Evolutionary conservation across 192 early-diverging fungal genomes (phyloP), one percentile per base, ranked within the genome.

Genomic region (Dissophora ornata): DNA sequence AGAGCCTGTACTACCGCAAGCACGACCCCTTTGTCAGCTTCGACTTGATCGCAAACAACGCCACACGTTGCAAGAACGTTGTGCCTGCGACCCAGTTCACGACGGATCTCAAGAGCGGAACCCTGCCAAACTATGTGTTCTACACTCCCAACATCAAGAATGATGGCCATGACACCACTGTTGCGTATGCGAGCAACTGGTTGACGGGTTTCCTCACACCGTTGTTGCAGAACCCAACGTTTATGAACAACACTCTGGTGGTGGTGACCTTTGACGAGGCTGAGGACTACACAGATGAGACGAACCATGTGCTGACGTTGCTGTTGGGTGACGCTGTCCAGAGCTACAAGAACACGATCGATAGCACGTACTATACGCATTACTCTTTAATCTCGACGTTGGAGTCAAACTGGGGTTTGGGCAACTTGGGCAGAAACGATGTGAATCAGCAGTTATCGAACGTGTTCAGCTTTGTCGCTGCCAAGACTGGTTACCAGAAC

Each of bases 21-120:
- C 92, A 93, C 79, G 90, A 90, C 68, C 92, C 92, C 10, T 91
- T 93, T 67, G 83, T 90, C 41, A 82, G 79, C 26, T 86, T 87
- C 61, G 81, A 62, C 47, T 73, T 69, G 40, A 88, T 93, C 54
- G 45, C 61, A 21, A 67, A 30, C 36, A 86, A 90, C 74, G n/a
- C 84, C 10, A 62, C 84, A 25, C 79, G 87, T 16, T 90, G 90
- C 69, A 82, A 83, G 46, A 57, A 88, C 5, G 85, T 92, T 50
- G 90, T 92, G 12, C 71, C 70, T 48, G 60, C 80, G 13, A 64
- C 70, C 28, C 83, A 92, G 69, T 60, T 93, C 29, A 69, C 73
- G 28, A 71, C 47, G 16, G 92, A 93, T 63, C 66, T 86, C 33
- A 67, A 82, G 3, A 34, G 26, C 19, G 57, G 45, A n/a, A 3